phyloP scores from a whole-genome alignment of 129 eudicot genomes.

The Cynara cardunculus region DNA sequence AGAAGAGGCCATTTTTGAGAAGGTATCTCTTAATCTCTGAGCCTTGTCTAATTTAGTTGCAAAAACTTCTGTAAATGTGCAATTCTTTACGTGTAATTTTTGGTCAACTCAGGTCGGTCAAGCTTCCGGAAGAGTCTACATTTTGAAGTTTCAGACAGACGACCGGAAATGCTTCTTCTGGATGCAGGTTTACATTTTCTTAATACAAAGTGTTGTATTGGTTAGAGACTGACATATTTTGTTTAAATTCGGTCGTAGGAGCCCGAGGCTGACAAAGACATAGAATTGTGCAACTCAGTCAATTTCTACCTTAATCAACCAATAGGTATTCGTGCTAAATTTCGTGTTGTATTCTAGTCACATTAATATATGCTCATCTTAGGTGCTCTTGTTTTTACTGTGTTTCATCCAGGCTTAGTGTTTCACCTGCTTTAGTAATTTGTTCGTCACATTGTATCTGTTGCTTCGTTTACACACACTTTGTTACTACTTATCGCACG shows the following conservation, averaged over 20 bases:
- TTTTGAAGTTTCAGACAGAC: slow-evolving; percentile 82
- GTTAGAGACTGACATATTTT: not conserved
- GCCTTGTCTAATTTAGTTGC: not conserved
- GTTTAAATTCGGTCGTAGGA: slow-evolving; percentile 48
- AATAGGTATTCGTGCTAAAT: slow-evolving; percentile 26
- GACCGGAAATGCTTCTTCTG: slow-evolving; percentile 89
- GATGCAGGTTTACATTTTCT: slow-evolving; percentile 72
- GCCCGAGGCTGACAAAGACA: slow-evolving; percentile 67
- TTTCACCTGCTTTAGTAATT: no score
- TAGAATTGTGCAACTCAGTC: slow-evolving; percentile 63
- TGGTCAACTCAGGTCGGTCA: slow-evolving; percentile 58
- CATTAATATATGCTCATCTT: no score
- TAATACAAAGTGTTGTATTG: not conserved
- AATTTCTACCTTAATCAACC: slow-evolving; percentile 77
- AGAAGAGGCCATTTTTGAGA: slow-evolving; percentile 90
- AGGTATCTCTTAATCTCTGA: slow-evolving; percentile 38
- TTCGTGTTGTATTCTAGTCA: no score
- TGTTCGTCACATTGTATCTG: no score
- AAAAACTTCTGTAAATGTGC: not conserved
- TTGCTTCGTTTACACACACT: no score
- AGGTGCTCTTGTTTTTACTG: no score
- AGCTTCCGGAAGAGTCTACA: slow-evolving; percentile 88
- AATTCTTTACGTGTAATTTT: not conserved
- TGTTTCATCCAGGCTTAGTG: no score
- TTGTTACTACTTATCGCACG: no score